These are phyloP conservation scores for Penicillium sp. DNA, from an alignment of 2,329 filamentous ascomycete genomes.

Conservation along the genomic window DNA sequence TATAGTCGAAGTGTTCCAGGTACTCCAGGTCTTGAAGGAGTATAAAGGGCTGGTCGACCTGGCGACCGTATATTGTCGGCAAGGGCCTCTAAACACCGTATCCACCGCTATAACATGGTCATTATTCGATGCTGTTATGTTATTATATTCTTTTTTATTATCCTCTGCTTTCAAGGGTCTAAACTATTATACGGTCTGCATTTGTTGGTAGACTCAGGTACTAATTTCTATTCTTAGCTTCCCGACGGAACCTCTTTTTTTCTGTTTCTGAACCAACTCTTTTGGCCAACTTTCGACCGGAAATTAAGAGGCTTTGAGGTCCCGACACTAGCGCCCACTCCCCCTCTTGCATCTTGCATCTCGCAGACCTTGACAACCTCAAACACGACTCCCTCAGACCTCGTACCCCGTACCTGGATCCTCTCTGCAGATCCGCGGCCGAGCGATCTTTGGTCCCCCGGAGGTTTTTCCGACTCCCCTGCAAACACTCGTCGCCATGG, in stretches of 20 bases:
- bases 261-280: too few species aligned
- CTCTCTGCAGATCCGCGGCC: not conserved
- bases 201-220: too few species aligned
- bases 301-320: not conserved
- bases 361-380: too few species aligned
- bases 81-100: not conserved
- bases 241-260: too few species aligned
- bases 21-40: not conserved
- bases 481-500: constrained; percentile 36
- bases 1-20: too few species aligned
- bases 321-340: constrained; percentile 2
- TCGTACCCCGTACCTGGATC: not conserved
- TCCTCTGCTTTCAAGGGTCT: too few species aligned
- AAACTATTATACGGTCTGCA: too few species aligned
- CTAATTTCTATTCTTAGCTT: too few species aligned
- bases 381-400: not conserved
- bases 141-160: too few species aligned
- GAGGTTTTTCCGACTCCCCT: not conserved
- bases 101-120: too few species aligned
- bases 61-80: constrained; percentile 3
- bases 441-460: constrained; percentile 5
- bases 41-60: constrained; percentile 6
- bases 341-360: not conserved
- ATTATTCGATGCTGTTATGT: too few species aligned
- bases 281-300: too few species aligned